Conservation (phyloP, 257 asterid genomes). For the Solanum sejunctum region DNA sequence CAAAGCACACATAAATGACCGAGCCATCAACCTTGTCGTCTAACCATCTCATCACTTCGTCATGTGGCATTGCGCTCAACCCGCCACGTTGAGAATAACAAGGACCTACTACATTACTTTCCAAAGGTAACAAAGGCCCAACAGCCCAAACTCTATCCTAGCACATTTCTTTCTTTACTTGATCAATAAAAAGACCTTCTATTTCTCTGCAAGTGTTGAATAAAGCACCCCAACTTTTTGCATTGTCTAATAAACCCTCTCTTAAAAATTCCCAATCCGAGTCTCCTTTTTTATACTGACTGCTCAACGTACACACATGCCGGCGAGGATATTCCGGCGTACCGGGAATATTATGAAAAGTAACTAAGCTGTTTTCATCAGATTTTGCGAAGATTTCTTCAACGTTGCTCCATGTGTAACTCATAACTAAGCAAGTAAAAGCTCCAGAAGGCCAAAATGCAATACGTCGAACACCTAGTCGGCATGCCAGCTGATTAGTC, state of each 20-base stretch:
- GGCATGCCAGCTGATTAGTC: slow-evolving; percentile 5
- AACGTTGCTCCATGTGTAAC: neutral
- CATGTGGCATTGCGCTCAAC: neutral
- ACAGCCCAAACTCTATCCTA: slow-evolving; percentile 18
- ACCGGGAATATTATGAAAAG: slow-evolving; percentile 2
- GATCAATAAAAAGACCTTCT: neutral
- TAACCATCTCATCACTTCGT: slow-evolving; percentile 11
- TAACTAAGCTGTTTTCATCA: neutral
- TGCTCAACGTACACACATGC: neutral
- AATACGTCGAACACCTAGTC: slow-evolving; percentile 9
- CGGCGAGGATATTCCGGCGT: neutral
- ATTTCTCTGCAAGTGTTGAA: slow-evolving; percentile 3
- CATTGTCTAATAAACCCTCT: neutral
- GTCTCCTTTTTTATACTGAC: slow-evolving; percentile 1
- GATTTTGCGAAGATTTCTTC: neutral
- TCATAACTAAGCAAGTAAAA: neutral
- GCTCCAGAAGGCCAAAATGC: slow-evolving; percentile 13
- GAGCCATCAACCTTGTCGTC: slow-evolving; percentile 3
- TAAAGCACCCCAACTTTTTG: slow-evolving; percentile 8
- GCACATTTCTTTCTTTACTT: slow-evolving; percentile 4
- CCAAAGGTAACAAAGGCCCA: slow-evolving; percentile 1
- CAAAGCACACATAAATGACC: slow-evolving; percentile 11
- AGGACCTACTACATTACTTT: neutral
- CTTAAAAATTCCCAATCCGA: slow-evolving; percentile 3
- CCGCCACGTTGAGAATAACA: slow-evolving; percentile 7